phyloP scores from a whole-genome alignment of 2,329 filamentous ascomycete species.

The Cordyceps cicadae region DNA sequence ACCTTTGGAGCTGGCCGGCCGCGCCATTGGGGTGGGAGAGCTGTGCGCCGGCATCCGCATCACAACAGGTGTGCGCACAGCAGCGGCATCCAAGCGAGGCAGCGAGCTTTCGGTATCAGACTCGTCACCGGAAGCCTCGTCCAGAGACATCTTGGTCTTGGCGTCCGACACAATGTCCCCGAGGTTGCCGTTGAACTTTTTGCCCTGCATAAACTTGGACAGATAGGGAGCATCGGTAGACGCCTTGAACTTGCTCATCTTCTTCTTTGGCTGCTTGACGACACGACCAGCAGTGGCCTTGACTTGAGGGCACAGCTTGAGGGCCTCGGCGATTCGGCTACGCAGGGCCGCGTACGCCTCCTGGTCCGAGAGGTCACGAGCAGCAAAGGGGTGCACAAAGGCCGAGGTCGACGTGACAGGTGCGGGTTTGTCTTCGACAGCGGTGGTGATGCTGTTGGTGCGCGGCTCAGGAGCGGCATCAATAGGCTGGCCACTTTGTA shows the following conservation, averaged over 20 bases:
- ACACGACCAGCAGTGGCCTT: conserved; percentile 40
- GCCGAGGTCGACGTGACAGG: conserved; percentile 13
- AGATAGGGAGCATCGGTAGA: conserved; percentile 57
- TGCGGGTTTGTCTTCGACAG: conserved; percentile 8
- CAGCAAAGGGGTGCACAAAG: conserved; percentile 27
- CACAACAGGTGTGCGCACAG: conserved; percentile 30
- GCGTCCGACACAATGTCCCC: conserved; percentile 50
- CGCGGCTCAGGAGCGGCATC: conserved; percentile 34
- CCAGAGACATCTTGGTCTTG: conserved; percentile 43
- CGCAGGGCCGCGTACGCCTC: conserved; percentile 43
- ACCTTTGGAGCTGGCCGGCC: conserved; percentile 51
- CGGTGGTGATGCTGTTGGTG: neutral
- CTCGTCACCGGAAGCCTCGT: conserved; percentile 48
- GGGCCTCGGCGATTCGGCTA: conserved; percentile 45
- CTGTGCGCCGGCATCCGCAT: conserved; percentile 54
- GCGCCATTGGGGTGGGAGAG: conserved; percentile 35
- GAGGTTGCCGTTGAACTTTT: conserved; percentile 54
- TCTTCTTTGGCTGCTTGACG: conserved; percentile 21
- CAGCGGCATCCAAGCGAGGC: conserved; percentile 13
- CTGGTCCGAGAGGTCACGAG: conserved; percentile 40
- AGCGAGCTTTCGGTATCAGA: conserved; percentile 32
- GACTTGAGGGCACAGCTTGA: conserved; percentile 44
- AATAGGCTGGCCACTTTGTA: conserved; percentile 76
- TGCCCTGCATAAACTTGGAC: conserved; percentile 54
- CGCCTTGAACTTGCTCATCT: conserved; percentile 27